These are phyloP conservation scores for Ulmus americana DNA, from an alignment of 331 rosid species.

Conservation along the genomic window DNA sequence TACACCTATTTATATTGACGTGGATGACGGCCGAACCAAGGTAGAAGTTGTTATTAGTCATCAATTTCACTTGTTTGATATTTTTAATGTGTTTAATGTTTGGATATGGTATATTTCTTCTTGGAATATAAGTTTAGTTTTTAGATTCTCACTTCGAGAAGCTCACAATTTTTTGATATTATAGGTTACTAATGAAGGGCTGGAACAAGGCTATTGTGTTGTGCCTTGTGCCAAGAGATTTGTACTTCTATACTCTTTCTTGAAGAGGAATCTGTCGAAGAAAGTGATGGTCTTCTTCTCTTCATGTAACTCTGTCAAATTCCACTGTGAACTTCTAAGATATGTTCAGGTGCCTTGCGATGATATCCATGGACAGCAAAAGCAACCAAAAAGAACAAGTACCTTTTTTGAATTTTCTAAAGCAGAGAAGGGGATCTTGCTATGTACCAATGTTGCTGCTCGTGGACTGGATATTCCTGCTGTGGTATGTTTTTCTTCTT, in stretches of 20 bases:
- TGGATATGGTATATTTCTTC: background rate
- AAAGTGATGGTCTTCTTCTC: conserved; percentile 99
- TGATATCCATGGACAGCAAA: conserved; percentile 90
- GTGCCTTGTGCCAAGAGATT: conserved; percentile 82
- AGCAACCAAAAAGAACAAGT: conserved; percentile 76
- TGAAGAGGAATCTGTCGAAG: conserved; percentile 62
- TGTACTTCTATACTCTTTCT: conserved; percentile 76
- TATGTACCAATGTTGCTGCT: conserved; percentile 97
- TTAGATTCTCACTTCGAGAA: conserved; percentile 7
- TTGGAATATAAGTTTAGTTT: background rate
- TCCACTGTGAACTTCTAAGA: conserved; percentile 78
- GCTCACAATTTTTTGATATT: conserved; percentile 18
- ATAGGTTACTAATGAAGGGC: conserved; percentile 95
- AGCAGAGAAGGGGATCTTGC: conserved; percentile 84
- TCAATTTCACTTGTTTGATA: background rate
- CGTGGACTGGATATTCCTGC: conserved; percentile 96
- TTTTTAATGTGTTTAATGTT: background rate
- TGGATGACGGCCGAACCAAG: conserved; percentile 83
- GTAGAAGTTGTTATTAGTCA: conserved; percentile 28
- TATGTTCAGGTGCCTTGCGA: conserved; percentile 56
- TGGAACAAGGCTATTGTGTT: conserved; percentile 90
- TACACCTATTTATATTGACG: conserved; percentile 63
- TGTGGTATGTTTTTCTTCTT: conserved; percentile 49
- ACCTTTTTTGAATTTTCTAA: conserved; percentile 70
- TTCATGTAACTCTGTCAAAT: conserved; percentile 86